Base-by-base conservation (phyloP, 2,329 filamentous ascomycete species). In the Alternaria angustiovoidea region DNA sequence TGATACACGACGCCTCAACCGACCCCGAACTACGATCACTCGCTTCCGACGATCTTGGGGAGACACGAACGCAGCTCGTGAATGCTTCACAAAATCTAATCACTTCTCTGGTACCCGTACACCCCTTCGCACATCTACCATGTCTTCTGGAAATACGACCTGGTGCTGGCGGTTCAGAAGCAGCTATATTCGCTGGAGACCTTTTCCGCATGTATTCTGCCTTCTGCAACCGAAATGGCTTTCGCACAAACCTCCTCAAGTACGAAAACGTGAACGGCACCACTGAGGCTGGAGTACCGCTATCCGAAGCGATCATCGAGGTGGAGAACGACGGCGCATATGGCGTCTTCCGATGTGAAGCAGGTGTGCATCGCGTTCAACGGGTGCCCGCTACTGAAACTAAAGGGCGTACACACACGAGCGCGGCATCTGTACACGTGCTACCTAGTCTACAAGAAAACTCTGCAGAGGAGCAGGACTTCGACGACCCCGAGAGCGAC, bases 361-460 rank as follows among this genome's bases (percentile, higher is more conserved):
- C 94, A 3, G 95, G 95, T 32, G 95, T 99, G 67, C 95, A 99
- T 77, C 88, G 95, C 28, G 95, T 99, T 0, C 95, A 99, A 82
- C 89, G 95, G 26, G 90, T 99, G 4, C 95, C 95, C 1, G 89
- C 89, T 11, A 99, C 95, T 0, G 95, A 99, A 78, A 91, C 85
- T 67, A 94, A 93, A 75, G 95, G 95, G 2, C 89, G 95, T 28
- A 95, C 93, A 16, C 95, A 99, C 78, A 99, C 95, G 11, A 95
- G 91, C 74, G 94, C 94, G 12, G 94, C 93, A 3, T 93, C 91
- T 6, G 92, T 99, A 0, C 91, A 97, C 85, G 93, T 99, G 2
- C 84, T 99, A 30, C 95, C 95, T 0, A 93, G 89, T 49, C 90
- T 98, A 57, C 88, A 91, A 0, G 85, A 88, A 39, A 82, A 82